Evolutionary conservation across 106 monocot species (phyloP), one percentile per base, ranked within the genome.

Genomic region (Dioscorea alata): DNA sequence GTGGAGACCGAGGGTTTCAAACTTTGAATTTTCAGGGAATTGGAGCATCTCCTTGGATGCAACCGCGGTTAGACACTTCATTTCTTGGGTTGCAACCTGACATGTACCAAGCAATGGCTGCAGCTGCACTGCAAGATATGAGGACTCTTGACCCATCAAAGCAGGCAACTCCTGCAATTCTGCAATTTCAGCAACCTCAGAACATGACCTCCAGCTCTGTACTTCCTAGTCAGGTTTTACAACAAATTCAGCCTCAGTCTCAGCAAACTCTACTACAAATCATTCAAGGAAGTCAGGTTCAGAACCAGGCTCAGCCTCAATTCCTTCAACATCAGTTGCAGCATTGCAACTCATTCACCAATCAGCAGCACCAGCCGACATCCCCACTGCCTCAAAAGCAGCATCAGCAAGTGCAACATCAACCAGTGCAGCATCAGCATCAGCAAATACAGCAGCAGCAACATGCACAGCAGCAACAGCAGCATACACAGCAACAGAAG

Each of bases 181-280:
- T 76, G 25, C 76, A 81, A 62, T 81, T 81, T n/a, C 81, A 72
- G 81, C 81, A 75, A 59, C 59, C 72, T 56, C 71, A 81, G 17
- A 68, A 65, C 50, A 56, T 51, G 16, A 57, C 32, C 17, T 31
- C 23, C 48, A 35, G 59, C 28, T 34, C 68, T 31, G 34, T 72
- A 23, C 48, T 75, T 18, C 60, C 69, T 23, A 51, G 49, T 51
- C 70, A 74, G 42, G 23, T 80, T 61, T 19, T 74, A 22, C 80
- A 70, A 65, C 76, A 76, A 50, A 33, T 68, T 61, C 74, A 64
- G 18, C 60, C 69, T 62, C 71, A 66, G 53, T 51, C 23, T 6
- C 82, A 80, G 51, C 75, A 74, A 68, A 9, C 73, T 42, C 71
- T 69, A 24, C 62, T 77, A 48, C 77, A 77, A 63, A 32, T n/a